phyloP scores from a whole-genome alignment of 768 basidiomycete species.

The Rhizopogon roseolus region DNA sequence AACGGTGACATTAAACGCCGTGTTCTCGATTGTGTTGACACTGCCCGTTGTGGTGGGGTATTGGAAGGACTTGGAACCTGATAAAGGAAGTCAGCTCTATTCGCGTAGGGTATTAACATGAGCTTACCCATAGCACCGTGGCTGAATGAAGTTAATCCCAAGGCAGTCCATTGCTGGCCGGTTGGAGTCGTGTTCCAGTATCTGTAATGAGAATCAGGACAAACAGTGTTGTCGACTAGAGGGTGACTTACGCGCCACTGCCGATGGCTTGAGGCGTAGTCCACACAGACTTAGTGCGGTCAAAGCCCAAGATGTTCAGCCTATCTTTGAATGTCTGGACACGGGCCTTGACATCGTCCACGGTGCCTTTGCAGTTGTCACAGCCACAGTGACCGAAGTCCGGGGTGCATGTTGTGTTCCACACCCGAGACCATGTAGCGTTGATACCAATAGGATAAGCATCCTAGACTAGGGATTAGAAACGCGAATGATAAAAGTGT shows the following conservation, averaged over 20 bases:
- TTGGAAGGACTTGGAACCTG: slow-evolving; percentile 24
- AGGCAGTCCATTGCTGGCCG: slow-evolving; percentile 20
- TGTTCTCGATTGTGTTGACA: slow-evolving; percentile 19
- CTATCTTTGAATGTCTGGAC: slow-evolving; percentile 64
- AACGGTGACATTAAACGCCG: slow-evolving; percentile 1
- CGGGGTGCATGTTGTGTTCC: slow-evolving; percentile 55
- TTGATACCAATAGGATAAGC: slow-evolving; percentile 45
- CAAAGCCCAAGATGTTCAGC: slow-evolving; percentile 58
- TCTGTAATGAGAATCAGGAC: slow-evolving; percentile 8
- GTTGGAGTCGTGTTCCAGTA: slow-evolving; percentile 27
- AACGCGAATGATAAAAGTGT: slow-evolving; percentile 10
- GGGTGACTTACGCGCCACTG: slow-evolving; percentile 28
- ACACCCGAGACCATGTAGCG: slow-evolving; percentile 53
- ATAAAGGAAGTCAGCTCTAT: not conserved
- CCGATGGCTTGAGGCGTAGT: slow-evolving; percentile 76
- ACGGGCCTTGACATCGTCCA: slow-evolving; percentile 60
- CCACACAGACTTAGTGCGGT: slow-evolving; percentile 67
- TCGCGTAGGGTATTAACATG: not conserved
- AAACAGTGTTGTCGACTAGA: not conserved
- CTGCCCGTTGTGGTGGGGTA: slow-evolving; percentile 19
- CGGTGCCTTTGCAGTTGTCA: slow-evolving; percentile 58
- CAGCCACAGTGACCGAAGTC: slow-evolving; percentile 75
- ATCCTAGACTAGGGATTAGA: slow-evolving; percentile 7
- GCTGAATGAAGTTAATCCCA: slow-evolving; percentile 19
- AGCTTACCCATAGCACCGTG: slow-evolving; percentile 21